phyloP scores from a whole-genome alignment of 495 filamentous ascomycete genomes.

The Aspergillus cristatus region DNA sequence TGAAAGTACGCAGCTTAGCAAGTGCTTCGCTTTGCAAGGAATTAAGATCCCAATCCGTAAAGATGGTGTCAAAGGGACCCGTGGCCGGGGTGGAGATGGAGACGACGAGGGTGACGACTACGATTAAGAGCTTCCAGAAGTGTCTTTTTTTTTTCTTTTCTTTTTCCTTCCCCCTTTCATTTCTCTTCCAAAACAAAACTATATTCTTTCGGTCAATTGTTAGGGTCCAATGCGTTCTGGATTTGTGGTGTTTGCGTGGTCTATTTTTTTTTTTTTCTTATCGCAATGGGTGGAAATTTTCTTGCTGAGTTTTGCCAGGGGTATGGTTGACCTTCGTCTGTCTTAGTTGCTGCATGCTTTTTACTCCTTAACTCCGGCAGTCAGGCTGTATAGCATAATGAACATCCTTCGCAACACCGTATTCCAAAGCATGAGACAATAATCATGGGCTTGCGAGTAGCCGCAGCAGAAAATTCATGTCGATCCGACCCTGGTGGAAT shows the following conservation, averaged over 20 bases:
- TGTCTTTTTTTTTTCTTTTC: too few species aligned
- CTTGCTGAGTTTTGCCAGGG: too few species aligned
- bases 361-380: neutral
- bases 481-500: too few species aligned
- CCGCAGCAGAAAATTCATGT: too few species aligned
- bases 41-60: conserved; percentile 94
- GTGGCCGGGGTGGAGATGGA: conserved; percentile 53
- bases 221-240: neutral
- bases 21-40: conserved; percentile 89
- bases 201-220: conserved; percentile 1
- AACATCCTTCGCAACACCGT: too few species aligned
- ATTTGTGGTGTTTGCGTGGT: neutral
- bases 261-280: conserved; percentile 6
- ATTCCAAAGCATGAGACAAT: too few species aligned
- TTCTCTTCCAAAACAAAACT: too few species aligned
- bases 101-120: conserved; percentile 42
- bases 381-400: too few species aligned
- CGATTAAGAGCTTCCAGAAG: conserved; percentile 8
- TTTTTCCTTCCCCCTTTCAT: too few species aligned
- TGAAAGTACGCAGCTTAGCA: conserved; percentile 87
- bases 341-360: conserved; percentile 4
- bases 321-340: conserved; percentile 2
- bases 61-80: conserved; percentile 58
- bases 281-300: conserved; percentile 8
- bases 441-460: too few species aligned